Conservation (phyloP, 148 eudicot species). For the Limonium bicolor region DNA sequence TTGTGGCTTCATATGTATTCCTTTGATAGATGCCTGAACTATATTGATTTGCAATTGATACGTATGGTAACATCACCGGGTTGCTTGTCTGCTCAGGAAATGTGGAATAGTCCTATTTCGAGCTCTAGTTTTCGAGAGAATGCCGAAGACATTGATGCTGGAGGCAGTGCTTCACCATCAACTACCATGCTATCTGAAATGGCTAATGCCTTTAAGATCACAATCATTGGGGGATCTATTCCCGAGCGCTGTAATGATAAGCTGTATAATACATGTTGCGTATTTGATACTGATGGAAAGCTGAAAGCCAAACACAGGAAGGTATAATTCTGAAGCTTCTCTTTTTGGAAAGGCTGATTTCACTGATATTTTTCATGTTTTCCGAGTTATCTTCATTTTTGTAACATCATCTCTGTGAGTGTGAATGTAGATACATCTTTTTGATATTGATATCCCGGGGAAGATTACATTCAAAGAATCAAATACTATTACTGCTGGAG, state of each 20-base stretch:
- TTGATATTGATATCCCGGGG: conserved; percentile 82
- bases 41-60: too few species aligned
- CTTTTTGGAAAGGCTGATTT: too few species aligned
- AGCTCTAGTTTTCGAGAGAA: conserved; percentile 63
- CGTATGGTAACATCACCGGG: too few species aligned
- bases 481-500: conserved; percentile 63
- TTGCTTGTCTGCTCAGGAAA: conserved; percentile 35
- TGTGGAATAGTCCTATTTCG: conserved; percentile 89
- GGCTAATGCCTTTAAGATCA: conserved; percentile 38
- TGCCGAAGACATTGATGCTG: conserved; percentile 84
- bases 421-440: conserved; percentile 61
- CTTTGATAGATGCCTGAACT: too few species aligned
- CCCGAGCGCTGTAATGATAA: conserved; percentile 64
- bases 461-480: conserved; percentile 72
- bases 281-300: conserved; percentile 61
- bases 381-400: too few species aligned
- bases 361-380: conserved; percentile 4
- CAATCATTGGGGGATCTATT: conserved; percentile 83
- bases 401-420: too few species aligned
- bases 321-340: too few species aligned
- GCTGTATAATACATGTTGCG: conserved; percentile 76
- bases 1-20: too few species aligned
- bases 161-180: conserved; percentile 64
- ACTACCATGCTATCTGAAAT: conserved; percentile 76
- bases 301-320: conserved; percentile 73